These are phyloP conservation scores for Annulohypoxylon moriforme DNA, from an alignment of 495 filamentous ascomycete species.

Conservation along the genomic window DNA sequence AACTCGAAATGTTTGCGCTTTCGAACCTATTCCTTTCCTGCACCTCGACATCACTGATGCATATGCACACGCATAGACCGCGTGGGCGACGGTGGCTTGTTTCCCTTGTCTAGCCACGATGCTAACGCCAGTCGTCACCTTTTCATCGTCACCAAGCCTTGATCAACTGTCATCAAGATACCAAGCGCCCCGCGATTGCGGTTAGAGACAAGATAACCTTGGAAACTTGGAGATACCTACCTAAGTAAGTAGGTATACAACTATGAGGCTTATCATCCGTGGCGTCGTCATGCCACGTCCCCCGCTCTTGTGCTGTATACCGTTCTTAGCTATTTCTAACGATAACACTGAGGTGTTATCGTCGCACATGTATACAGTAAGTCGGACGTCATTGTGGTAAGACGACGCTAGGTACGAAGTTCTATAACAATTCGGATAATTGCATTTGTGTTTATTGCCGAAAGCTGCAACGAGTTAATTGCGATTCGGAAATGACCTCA, in stretches of 20 bases:
- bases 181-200: constrained; percentile 12
- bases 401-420: neutral
- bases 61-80: constrained; percentile 20
- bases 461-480: neutral
- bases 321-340: neutral
- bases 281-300: constrained; percentile 26
- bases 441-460: neutral
- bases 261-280: constrained; percentile 15
- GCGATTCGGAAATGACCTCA: constrained; percentile 11
- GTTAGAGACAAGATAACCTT: neutral
- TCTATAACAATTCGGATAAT: constrained; percentile 7
- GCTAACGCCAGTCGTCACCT: constrained; percentile 26
- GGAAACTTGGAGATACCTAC: too few relatives aligned
- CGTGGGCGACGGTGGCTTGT: constrained; percentile 44
- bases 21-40: constrained; percentile 37
- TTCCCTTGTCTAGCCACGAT: constrained; percentile 47
- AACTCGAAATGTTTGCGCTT: constrained; percentile 18
- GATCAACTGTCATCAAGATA: constrained; percentile 19
- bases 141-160: constrained; percentile 27
- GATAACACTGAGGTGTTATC: neutral
- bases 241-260: constrained; percentile 12
- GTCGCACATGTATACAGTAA: constrained; percentile 16
- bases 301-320: neutral
- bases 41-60: constrained; percentile 44
- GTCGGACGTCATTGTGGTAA: constrained; percentile 17